Percentiles rank a stretch among this genome's conserved stretches.
Evolutionary conservation across 495 filamentous ascomycete species (phyloP).

Genomic region (Penicillium fimorum): DNA sequence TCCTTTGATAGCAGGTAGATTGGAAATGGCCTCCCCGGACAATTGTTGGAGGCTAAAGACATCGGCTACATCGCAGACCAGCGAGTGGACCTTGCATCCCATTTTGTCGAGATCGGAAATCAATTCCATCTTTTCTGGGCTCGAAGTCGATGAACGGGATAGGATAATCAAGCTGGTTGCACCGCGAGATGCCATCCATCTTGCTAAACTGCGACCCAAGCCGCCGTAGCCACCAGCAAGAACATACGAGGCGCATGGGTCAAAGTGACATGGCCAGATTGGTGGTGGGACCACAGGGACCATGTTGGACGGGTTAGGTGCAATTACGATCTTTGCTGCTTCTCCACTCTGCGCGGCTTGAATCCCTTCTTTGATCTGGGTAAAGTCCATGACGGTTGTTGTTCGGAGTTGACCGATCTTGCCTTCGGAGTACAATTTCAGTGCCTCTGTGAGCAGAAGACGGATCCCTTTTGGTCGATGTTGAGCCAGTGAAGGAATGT

Average conservation of each 20-base stretch:
- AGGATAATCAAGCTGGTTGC: constrained; percentile 31
- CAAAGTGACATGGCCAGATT: constrained; percentile 20
- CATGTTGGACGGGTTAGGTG: constrained; percentile 8
- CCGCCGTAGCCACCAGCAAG: constrained; percentile 44
- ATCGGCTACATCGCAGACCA: constrained; percentile 25
- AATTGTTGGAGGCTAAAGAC: constrained; percentile 15
- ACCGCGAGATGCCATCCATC: constrained; percentile 39
- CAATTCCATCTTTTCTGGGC: constrained; percentile 16
- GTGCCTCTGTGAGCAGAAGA: constrained; percentile 2
- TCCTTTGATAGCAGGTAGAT: constrained; percentile 37
- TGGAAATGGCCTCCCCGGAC: constrained; percentile 3
- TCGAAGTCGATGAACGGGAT: constrained; percentile 16
- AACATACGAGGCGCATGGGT: constrained; percentile 20
- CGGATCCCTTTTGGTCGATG: constrained; percentile 6
- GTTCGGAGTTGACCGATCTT: constrained; percentile 8
- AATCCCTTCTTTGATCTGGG: constrained; percentile 14
- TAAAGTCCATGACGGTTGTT: constrained; percentile 9
- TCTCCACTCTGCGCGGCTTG: background rate
- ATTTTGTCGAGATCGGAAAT: constrained; percentile 9
- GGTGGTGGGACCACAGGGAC: constrained; percentile 19
- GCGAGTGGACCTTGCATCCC: constrained; percentile 21
- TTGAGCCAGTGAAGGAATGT: constrained; percentile 25
- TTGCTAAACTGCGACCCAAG: constrained; percentile 35
- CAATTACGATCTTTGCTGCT: constrained; percentile 15
- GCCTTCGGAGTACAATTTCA: constrained; percentile 10